Base-by-base conservation (phyloP, 2,329 filamentous ascomycete genomes). In the Botrytis deweyae region DNA sequence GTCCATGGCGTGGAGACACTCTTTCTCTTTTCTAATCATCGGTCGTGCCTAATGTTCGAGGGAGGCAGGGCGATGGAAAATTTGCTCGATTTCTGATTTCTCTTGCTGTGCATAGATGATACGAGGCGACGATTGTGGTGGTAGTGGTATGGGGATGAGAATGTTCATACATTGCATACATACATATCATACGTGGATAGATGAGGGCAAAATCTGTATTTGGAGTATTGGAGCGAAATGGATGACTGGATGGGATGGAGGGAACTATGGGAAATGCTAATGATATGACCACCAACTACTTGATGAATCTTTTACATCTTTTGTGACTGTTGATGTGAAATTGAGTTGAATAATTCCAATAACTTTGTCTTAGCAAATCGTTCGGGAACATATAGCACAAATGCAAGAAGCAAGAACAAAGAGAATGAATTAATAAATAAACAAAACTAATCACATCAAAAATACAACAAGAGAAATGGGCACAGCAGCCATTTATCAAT, bases 141-240 rank as follows among this genome's bases (percentile, higher is more conserved):
- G 40, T n/a, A 36, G 55, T 44, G 16, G 38, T 44, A 62, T 25
- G 55, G 68, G 40, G 40, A 70, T 59, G 52, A 61, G 33, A 44
- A 44, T 62, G 40, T 62, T 59, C 68, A 70, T 62, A 46, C 67
- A 61, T n/a, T 29, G 44, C 66, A 68, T 67, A 55, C 67, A 70
- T 62, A 62, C 68, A 70, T 70, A 70, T 68, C 68, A 55, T 70
- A 70, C 68, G 55, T 62, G 38, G 68, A 70, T 70, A 46, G 68
- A 70, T 36, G 59, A 40, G 59, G 59, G 55, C 33, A 18, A 65
- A 40, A 18, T 9, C 10, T 64, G 59, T 72, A 71, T 46, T 71
- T 71, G 69, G 69, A 64, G 44, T 71, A 64, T 38, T 64, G 58
- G 59, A 55, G 42, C 25, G 33, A 64, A 40, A 63, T 71, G 40